Base-by-base conservation (phyloP, 305 asterid genomes). In the Ajuga reptans region DNA sequence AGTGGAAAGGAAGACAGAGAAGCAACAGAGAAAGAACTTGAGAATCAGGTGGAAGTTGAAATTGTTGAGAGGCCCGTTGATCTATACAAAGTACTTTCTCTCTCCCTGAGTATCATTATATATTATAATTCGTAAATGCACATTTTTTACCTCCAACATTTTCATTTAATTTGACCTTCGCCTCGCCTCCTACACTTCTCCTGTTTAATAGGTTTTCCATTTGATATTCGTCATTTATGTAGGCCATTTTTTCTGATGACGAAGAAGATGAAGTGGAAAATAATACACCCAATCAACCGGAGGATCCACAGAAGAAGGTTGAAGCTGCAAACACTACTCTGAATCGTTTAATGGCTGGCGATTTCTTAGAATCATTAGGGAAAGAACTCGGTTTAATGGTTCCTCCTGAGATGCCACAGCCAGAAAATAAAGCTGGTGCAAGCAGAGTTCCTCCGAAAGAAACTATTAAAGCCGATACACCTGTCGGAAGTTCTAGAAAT, bases 201-300 rank as follows among this genome's bases (percentile, higher is more conserved):
- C 31, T 27, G 31, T 1, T 27, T n/a, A n/a, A n/a, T n/a, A n/a
- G n/a, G n/a, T n/a, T n/a, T n/a, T n/a, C n/a, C n/a, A n/a, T n/a
- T n/a, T 33, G 10, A 55, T 50, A 29, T 16, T 68, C n/a, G 4
- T 39, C 53, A 50, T 34, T 41, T 52, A 42, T 82, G 77, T 71
- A 93, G 99, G 97, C 97, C 43, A 93, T 93, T 60, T 93, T 93
- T 69, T 93, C 97, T 37, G 99, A 93, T 79, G 98, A 90, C 59
- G 85, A 93, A 4, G 97, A 92, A 54, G 96, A 81, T 41, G 98
- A 90, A 59, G 90, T 62, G 72, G 91, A 79, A 74, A 80, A 58
- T 31, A 69, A 73, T 33, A 76, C 64, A 64, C 76, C 78, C 56
- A 66, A 75, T 75, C 77, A 74, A 77, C 79, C 50, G 36, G 92